Evolutionary conservation across 768 basidiomycete genomes (phyloP).

Genomic region (Nidularia pulvinata): DNA sequence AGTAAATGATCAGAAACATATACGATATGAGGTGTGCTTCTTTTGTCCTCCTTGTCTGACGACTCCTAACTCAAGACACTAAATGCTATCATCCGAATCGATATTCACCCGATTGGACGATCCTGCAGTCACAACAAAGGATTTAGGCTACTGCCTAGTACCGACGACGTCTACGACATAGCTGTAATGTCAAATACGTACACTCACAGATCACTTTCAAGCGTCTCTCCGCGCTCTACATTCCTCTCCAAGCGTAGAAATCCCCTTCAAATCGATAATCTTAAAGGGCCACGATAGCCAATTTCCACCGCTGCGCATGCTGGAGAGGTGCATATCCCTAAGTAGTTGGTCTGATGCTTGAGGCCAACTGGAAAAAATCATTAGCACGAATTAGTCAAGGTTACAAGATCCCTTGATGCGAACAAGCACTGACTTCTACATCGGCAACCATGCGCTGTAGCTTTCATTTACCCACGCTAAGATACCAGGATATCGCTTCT

Average conservation of each 20-base stretch:
- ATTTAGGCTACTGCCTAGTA: no score
- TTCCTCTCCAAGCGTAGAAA: slow-evolving; percentile 43
- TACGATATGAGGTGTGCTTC: no score
- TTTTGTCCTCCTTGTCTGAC: no score
- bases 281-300: slow-evolving; percentile 68
- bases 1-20: no score
- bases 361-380: slow-evolving; percentile 51
- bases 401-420: neutral
- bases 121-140: no score
- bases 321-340: slow-evolving; percentile 54
- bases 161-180: no score
- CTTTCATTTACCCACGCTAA: slow-evolving; percentile 54
- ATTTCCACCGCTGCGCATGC: slow-evolving; percentile 55
- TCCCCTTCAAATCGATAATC: slow-evolving; percentile 42
- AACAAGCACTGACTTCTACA: slow-evolving; percentile 47
- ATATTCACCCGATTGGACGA: no score
- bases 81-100: no score
- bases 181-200: no score
- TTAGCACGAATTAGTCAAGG: no score
- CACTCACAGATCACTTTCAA: neutral
- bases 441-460: slow-evolving; percentile 42
- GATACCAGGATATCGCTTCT: slow-evolving; percentile 51
- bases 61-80: no score
- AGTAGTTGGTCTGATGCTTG: slow-evolving; percentile 54
- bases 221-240: neutral